These are phyloP conservation scores for Exophiala xenobiotica DNA, from an alignment of 2,329 filamentous ascomycete species.

Conservation along the genomic window DNA sequence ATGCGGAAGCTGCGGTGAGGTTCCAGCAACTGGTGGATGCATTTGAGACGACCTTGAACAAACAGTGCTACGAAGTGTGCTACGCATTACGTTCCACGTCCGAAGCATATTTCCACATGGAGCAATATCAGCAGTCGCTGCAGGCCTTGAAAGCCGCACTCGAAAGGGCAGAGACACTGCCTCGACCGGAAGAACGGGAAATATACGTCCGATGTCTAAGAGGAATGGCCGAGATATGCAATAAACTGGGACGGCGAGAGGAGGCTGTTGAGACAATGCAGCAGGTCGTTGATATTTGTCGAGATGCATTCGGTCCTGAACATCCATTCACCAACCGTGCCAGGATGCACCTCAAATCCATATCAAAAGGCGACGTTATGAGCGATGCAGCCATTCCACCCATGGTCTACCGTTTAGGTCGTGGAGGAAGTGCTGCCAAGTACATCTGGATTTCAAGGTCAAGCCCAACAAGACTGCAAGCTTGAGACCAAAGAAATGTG, in stretches of 20 bases:
- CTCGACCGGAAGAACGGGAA: slow-evolving; percentile 28
- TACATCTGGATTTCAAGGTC: slow-evolving; percentile 30
- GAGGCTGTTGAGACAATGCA: slow-evolving; percentile 30
- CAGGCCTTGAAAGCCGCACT: slow-evolving; percentile 28
- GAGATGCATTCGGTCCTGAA: slow-evolving; percentile 28
- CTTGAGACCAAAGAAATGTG: slow-evolving; percentile 14
- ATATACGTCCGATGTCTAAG: slow-evolving; percentile 31
- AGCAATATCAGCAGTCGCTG: slow-evolving; percentile 23
- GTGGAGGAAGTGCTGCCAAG: slow-evolving; percentile 30
- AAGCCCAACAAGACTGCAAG: slow-evolving; percentile 28
- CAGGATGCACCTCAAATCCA: slow-evolving; percentile 30
- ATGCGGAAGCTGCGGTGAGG: slow-evolving; percentile 28
- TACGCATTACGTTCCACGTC: slow-evolving; percentile 30
- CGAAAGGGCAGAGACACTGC: slow-evolving; percentile 23
- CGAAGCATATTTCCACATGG: slow-evolving; percentile 30
- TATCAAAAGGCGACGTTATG: slow-evolving; percentile 24
- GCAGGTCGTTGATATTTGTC: slow-evolving; percentile 29
- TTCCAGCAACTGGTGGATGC: slow-evolving; percentile 31
- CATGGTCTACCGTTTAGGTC: slow-evolving; percentile 30
- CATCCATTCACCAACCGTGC: slow-evolving; percentile 30
- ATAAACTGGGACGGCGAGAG: slow-evolving; percentile 23
- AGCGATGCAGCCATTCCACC: slow-evolving; percentile 26
- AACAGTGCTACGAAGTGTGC: slow-evolving; percentile 29
- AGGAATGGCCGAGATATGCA: slow-evolving; percentile 29
- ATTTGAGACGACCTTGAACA: slow-evolving; percentile 28